These are phyloP conservation scores for Aspergillus neoniger DNA, from an alignment of 2,329 filamentous ascomycete species.

Conservation along the genomic window DNA sequence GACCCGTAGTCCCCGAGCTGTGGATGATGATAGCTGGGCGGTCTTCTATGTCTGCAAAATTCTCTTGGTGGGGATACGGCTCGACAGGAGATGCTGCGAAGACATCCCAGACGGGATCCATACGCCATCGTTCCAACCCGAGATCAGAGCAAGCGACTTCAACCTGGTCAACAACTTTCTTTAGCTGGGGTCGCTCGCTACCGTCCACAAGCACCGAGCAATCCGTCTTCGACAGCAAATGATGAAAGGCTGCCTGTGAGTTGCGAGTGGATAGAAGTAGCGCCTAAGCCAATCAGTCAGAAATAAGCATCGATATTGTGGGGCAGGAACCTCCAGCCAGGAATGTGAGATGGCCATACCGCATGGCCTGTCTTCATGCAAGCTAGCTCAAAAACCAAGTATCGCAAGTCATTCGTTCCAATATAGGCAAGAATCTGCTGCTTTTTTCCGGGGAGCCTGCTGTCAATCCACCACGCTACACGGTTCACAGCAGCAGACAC, in stretches of 20 bases:
- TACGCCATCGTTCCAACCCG: background rate
- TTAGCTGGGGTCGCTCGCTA: background rate
- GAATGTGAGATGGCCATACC: background rate
- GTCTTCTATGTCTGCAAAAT: background rate
- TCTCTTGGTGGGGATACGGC: background rate
- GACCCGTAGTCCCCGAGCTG: constrained; percentile 11
- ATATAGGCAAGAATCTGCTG: constrained; percentile 25
- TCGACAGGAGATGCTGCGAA: background rate
- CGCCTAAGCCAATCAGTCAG: background rate
- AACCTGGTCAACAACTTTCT: background rate
- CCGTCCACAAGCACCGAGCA: constrained; percentile 2
- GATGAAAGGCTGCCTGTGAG: constrained; percentile 3
- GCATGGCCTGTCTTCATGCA: constrained; percentile 29
- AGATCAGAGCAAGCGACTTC: background rate
- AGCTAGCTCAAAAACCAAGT: constrained; percentile 25
- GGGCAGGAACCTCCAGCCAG: background rate
- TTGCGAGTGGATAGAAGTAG: constrained; percentile 4
- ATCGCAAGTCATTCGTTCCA: constrained; percentile 28
- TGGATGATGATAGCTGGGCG: constrained; percentile 22
- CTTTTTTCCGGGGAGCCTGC: background rate
- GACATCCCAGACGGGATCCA: background rate
- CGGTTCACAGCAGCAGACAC: background rate
- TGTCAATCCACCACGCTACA: constrained; percentile 10
- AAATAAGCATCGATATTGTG: background rate
- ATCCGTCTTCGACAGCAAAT: background rate